Evolutionary conservation across 495 filamentous ascomycete species (phyloP), one percentile per base, ranked within the genome.

Genomic region (Penicillium bialowiezense): DNA sequence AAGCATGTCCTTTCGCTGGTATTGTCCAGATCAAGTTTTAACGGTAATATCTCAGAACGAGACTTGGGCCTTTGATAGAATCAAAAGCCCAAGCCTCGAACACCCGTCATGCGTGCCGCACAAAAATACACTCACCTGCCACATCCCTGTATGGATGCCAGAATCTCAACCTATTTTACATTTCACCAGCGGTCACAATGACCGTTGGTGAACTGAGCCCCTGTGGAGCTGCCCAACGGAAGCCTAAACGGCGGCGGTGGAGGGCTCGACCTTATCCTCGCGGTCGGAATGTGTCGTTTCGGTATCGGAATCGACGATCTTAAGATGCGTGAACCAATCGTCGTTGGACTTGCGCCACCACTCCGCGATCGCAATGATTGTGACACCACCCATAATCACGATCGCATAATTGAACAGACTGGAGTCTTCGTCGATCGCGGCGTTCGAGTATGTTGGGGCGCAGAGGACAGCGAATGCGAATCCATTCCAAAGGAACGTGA

Each of bases 11-110:
- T 75, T 75, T 74, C 72, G 72, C 72, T 75, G 72, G 72, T 72
- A 75, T 75, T 68, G 64, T 68, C 72, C 72, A 75, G 72, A 75
- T 75, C 72, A 75, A 75, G 72, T 75, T 75, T 61, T 56, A 73
- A 75, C 72, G 72, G 72, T 75, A 63, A 58, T 62, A 19, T 75
- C 72, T 75, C 72, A 75, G 72, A 69, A 65, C 70, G 58, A 64
- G 51, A 47, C 49, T 54, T 21, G 56, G 45, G 44, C 53, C 53
- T 52, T 49, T 36, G 55, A 60, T 14, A 18, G 23, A 37, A 20
- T 33, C 35, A 37, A 46, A 46, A 3, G 21, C 55, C 53, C 42
- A 63, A 60, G 40, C 50, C 49, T 65, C 66, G 66, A 67, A 69
- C 66, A 67, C 64, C 66, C 64, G 66, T 60, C 64, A 69, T 67